Conservation (phyloP, 1,284 basidiomycete genomes). For the Pseudozyma hubeiensis region DNA sequence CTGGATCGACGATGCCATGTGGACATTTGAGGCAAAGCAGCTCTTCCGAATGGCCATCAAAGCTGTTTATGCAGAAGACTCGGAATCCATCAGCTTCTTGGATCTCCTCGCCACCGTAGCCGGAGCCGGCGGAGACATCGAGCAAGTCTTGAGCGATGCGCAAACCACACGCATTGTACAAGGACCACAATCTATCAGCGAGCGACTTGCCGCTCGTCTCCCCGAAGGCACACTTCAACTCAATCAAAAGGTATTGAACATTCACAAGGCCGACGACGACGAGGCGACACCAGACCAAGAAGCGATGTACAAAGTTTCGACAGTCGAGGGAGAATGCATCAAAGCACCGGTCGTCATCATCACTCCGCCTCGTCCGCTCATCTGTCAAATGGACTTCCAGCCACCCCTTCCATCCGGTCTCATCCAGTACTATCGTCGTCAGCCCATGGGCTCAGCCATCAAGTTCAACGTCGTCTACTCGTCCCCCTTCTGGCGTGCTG, state of each 20-base stretch:
- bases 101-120: slow-evolving; percentile 41
- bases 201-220: slow-evolving; percentile 32
- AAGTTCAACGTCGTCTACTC: slow-evolving; percentile 47
- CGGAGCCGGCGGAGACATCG: slow-evolving; percentile 41
- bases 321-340: slow-evolving; percentile 15
- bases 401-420: slow-evolving; percentile 38
- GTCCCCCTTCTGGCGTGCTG: slow-evolving; percentile 43
- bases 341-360: slow-evolving; percentile 35
- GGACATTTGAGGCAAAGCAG: slow-evolving; percentile 32
- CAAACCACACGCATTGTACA: slow-evolving; percentile 41
- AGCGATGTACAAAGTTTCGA: slow-evolving; percentile 24
- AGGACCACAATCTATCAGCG: slow-evolving; percentile 38
- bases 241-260: slow-evolving; percentile 19
- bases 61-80: slow-evolving; percentile 47
- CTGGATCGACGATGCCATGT: slow-evolving; percentile 50
- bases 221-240: slow-evolving; percentile 16
- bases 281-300: background rate
- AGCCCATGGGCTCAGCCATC: slow-evolving; percentile 49
- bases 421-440: slow-evolving; percentile 46
- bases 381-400: slow-evolving; percentile 45
- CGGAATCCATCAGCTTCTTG: slow-evolving; percentile 42
- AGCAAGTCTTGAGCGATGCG: slow-evolving; percentile 41
- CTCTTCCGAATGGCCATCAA: slow-evolving; percentile 47
- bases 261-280: slow-evolving; percentile 9
- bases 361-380: slow-evolving; percentile 33